Base-by-base conservation (phyloP, 768 basidiomycete genomes). In the Panus rudis region DNA sequence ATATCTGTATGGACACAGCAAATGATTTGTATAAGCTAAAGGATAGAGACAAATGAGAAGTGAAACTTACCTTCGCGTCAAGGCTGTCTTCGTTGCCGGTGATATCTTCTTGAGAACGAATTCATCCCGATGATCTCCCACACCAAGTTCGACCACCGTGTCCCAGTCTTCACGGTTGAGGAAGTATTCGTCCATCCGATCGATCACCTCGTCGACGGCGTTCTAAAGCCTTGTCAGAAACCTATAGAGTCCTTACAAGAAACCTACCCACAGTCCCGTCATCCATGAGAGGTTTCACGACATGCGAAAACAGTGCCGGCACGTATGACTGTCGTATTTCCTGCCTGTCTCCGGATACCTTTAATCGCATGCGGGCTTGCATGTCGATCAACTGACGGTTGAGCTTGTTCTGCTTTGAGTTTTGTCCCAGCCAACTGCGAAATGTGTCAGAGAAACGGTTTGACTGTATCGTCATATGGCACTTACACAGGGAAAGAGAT, bases 91-190 rank as follows among this genome's bases (percentile, higher is more conserved):
- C 34, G 84, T 83, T 0, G 84, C 76, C 0, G 83, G 54, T 0
- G 88, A 67, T 23, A 99, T 90, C 64, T 84, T 85, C 70, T 94
- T 96, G 54, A 87, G 63, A 10, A 94, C 73, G 2, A 66, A 5
- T 0, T 85, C 86, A 38, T 89, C 88, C 45, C 76, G 78, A 56
- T 81, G 75, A 5, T 84, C 73, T 45, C 79, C 96, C 6, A 99
- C 76, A 1, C 94, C 96, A 7, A 99, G 75, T 59, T 98, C 94
- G 41, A 98, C 77, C 41, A 98, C 71, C 8, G 91, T 83, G 54
- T 99, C 96, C 94, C 93, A 98, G 56, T 98, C 94, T 22, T 98
- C 96, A 50, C 85, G 88, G 3, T 82, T 81, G 24, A 99, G 63
- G 62, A 79, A 97, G 60, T 99, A 99, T 37, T 86, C 84, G 60